Evolutionary conservation across 1,284 basidiomycete genomes (phyloP), one percentile per base, ranked within the genome.

Genomic region (Inonotus hispidus): DNA sequence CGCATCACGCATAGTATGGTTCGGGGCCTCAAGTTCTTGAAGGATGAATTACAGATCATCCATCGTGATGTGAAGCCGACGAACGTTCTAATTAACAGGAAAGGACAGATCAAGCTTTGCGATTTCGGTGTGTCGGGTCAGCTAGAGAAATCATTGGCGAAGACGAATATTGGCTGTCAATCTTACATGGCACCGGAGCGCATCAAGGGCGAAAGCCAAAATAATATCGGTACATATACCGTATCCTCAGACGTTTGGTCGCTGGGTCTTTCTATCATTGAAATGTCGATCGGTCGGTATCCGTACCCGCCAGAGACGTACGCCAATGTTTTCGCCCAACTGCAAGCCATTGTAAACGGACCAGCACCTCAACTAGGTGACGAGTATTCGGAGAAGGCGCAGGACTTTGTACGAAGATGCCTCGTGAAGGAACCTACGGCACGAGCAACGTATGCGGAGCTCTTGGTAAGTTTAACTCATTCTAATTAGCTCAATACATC

Each of bases 231-330:
- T 29, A 95, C 94, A 1, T 99, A 99, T 74, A 96, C 94, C 10
- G 95, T 98, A 50, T 92, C 95, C 1, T 97, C 95, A 2, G 96
- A 99, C 70, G 92, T 99, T 4, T 99, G 96, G 96, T 97, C 95
- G 10, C 84, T 99, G n/a, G 96, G 96, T 2, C 79, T 99, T 38
- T 90, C 92, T 2, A 90, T 98, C 73, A 93, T 98, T 68, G 96
- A 99, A 74, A 88, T 97, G 64, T 90, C 92, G 50, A 75, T 93
- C 67, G 95, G 97, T 21, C 82, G 85, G 66, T 99, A 99, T 74
- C 97, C 96, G 1, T 99, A 98, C 72, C 96, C 96, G 29, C 95
- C 95, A n/a, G 95, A 98, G 75, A 96, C 95, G 2, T 99, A 97
- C 72, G 85, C 88, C 59, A 98, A 98, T 72, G 95, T 98, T 1